Evolutionary conservation across 768 basidiomycete genomes (phyloP).

Genomic region (Boletus vermiculosoides): DNA sequence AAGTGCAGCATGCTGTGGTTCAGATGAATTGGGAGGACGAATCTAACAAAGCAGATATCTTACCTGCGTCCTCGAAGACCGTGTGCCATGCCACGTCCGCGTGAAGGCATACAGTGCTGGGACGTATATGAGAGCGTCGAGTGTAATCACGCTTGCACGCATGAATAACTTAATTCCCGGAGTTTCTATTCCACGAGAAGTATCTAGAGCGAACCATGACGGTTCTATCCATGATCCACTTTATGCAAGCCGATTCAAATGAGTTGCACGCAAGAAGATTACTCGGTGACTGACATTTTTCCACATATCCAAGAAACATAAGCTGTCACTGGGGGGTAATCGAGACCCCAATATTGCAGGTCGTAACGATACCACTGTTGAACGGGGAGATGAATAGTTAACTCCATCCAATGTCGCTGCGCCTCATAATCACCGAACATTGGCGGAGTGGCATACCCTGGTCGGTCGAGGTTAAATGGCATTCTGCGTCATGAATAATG

Average conservation of each 20-base stretch:
- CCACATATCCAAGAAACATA: slow-evolving; percentile 87
- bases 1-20: slow-evolving; percentile 49
- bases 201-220: slow-evolving; percentile 68
- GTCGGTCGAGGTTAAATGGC: neutral
- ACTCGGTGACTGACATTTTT: slow-evolving; percentile 52
- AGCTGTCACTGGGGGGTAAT: slow-evolving; percentile 93
- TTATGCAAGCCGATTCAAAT: slow-evolving; percentile 5
- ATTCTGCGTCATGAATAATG: neutral
- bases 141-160: slow-evolving; percentile 68
- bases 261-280: neutral
- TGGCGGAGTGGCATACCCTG: slow-evolving; percentile 70
- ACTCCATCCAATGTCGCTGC: slow-evolving; percentile 94
- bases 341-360: slow-evolving; percentile 88
- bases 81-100: slow-evolving; percentile 59
- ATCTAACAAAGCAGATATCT: slow-evolving; percentile 3
- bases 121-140: slow-evolving; percentile 73
- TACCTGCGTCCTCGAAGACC: slow-evolving; percentile 81
- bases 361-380: slow-evolving; percentile 87
- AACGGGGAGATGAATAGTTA: slow-evolving; percentile 74
- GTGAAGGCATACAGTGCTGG: slow-evolving; percentile 70
- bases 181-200: slow-evolving; percentile 72
- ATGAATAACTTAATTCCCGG: slow-evolving; percentile 70
- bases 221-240: slow-evolving; percentile 53
- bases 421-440: slow-evolving; percentile 94
- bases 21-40: neutral